Conservation (phyloP, 805 yeast species). For the Zygosaccharomyces kombuchaensis region DNA sequence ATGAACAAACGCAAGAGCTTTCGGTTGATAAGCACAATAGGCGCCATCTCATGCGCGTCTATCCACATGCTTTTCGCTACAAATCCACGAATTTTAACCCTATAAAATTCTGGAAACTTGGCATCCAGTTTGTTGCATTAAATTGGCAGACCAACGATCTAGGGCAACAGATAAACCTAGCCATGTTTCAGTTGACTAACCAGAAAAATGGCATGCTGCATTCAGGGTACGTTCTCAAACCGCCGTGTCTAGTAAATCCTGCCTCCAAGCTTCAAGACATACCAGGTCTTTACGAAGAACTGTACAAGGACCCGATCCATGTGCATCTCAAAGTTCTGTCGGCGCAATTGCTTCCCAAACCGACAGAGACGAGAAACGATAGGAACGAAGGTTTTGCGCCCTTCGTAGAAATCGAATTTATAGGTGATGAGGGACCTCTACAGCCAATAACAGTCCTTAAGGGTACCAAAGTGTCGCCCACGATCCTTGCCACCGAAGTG, state of each 20-base stretch:
- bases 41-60: slow-evolving; percentile 70
- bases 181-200: slow-evolving; percentile 61
- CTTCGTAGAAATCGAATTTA: slow-evolving; percentile 23
- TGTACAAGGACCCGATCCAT: slow-evolving; percentile 16
- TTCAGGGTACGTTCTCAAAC: slow-evolving; percentile 79
- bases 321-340: slow-evolving; percentile 54
- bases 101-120: slow-evolving; percentile 71
- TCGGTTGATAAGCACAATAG: slow-evolving; percentile 75
- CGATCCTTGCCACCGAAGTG: slow-evolving; percentile 22
- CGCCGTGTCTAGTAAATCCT: slow-evolving; percentile 41
- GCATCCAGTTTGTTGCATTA: slow-evolving; percentile 92
- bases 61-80: slow-evolving; percentile 77
- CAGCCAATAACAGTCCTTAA: slow-evolving; percentile 24
- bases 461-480: slow-evolving; percentile 17
- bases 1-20: slow-evolving; percentile 50
- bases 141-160: slow-evolving; percentile 93
- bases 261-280: slow-evolving; percentile 27
- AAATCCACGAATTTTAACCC: slow-evolving; percentile 83
- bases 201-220: slow-evolving; percentile 31
- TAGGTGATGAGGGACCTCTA: slow-evolving; percentile 17
- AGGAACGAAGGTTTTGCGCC: slow-evolving; percentile 23
- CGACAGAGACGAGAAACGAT: slow-evolving; percentile 43
- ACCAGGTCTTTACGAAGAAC: slow-evolving; percentile 18
- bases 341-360: slow-evolving; percentile 80
- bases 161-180: slow-evolving; percentile 85